Percentiles rank a stretch among this genome's conserved stretches.
Evolutionary conservation across 805 yeast species (phyloP).

Genomic region (Ogataea pignaliae): DNA sequence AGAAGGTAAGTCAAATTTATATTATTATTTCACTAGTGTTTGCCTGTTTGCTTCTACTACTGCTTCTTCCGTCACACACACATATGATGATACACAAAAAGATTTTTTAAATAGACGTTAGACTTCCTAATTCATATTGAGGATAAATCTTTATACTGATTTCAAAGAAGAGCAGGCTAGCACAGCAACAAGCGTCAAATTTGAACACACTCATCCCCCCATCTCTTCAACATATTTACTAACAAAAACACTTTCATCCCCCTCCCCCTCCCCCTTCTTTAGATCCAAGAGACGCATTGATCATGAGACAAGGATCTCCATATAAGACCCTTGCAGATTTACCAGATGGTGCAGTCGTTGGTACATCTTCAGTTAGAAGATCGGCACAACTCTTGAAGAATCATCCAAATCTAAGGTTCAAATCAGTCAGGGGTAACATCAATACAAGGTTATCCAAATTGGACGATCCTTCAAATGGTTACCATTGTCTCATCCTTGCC

Average conservation of each 20-base stretch:
- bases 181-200: too few species aligned
- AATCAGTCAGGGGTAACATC: conserved; percentile 79
- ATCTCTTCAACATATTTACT: background rate
- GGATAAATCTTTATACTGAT: conserved; percentile 23
- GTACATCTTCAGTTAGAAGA: conserved; percentile 91
- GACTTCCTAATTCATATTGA: conserved; percentile 33
- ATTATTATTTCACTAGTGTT: too few species aligned
- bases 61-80: background rate
- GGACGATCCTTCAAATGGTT: conserved; percentile 61
- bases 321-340: conserved; percentile 61
- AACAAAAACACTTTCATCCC: conserved; percentile 1
- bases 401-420: conserved; percentile 73
- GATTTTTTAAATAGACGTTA: conserved; percentile 31
- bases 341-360: conserved; percentile 83
- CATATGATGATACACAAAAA: background rate
- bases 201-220: background rate
- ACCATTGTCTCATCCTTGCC: conserved; percentile 75
- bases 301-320: conserved; percentile 63
- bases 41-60: conserved; percentile 1
- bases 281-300: conserved; percentile 91
- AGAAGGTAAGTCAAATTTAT: conserved; percentile 46
- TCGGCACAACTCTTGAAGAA: conserved; percentile 82
- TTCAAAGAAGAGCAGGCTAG: too few species aligned
- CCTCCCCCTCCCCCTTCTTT: background rate
- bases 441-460: conserved; percentile 79